Evolutionary conservation across 306 rosid genomes (phyloP).

Genomic region (Citrullus mucosospermus): DNA sequence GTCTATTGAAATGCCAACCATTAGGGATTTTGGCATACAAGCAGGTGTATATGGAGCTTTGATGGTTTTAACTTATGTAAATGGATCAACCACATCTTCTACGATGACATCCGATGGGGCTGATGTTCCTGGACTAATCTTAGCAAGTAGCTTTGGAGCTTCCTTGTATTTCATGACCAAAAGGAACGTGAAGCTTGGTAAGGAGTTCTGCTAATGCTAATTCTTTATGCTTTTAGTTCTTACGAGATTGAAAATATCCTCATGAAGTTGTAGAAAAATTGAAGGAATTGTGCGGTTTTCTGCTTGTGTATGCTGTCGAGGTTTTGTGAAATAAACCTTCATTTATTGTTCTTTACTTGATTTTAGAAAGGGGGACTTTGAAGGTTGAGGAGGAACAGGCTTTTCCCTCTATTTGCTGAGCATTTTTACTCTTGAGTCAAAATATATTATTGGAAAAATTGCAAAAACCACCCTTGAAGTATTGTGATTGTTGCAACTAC

Average conservation of each 20-base stretch:
- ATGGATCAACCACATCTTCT: slow-evolving; percentile 44
- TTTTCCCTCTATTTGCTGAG: background rate
- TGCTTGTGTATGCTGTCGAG: background rate
- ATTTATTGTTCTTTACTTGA: background rate
- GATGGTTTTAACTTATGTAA: slow-evolving; percentile 65
- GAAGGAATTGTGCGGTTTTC: background rate
- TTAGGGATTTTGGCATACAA: slow-evolving; percentile 63
- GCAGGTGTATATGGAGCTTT: slow-evolving; percentile 91
- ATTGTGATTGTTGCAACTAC: too few relatives aligned
- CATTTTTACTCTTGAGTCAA: background rate
- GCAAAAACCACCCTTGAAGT: too few relatives aligned
- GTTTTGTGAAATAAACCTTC: background rate
- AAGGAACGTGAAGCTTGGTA: slow-evolving; percentile 81
- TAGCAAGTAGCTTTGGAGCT: slow-evolving; percentile 99
- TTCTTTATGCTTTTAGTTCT: background rate
- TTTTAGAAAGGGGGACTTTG: background rate
- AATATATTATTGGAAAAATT: too few relatives aligned
- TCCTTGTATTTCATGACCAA: slow-evolving; percentile 91
- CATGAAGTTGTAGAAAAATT: background rate
- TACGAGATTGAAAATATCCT: background rate
- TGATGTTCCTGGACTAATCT: slow-evolving; percentile 81
- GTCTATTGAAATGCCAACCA: slow-evolving; percentile 63
- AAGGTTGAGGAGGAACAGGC: background rate
- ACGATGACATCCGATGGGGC: slow-evolving; percentile 40
- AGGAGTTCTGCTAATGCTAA: slow-evolving; percentile 11